Evolutionary conservation across 2,329 filamentous ascomycete species (phyloP), one percentile per base, ranked within the genome.

Genomic region (Hypomyces rosellus): DNA sequence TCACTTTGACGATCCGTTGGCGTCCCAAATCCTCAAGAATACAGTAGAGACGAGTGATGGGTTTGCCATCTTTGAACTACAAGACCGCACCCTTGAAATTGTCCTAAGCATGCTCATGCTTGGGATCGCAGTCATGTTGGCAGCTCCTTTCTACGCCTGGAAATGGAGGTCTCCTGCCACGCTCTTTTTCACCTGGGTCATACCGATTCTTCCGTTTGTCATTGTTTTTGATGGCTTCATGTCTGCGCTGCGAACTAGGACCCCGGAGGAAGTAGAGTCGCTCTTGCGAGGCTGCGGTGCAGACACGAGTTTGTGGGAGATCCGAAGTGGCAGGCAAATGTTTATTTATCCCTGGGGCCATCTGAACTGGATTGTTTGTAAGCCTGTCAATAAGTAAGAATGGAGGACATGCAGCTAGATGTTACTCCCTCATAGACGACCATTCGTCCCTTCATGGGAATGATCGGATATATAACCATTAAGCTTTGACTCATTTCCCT

Each of bases 51-150:
- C 79, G 0, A 77, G 80, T 47, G 77, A 86, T 54, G 85, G 80
- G 0, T 84, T 89, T 58, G 84, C 77, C 8, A 86, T 90, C 53
- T 82, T 89, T 54, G 86, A 89, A 67, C 74, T 89, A n/a, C 85
- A 89, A 64, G 82, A 85, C 57, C 79, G 86, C 33, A 74, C 73
- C 14, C 55, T 82, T 1, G 64, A 72, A 2, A 77, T 80, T 34
- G 64, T 85, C 38, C 53, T 84, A 77, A 3, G 71, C 25, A 30
- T 78, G 40, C 66, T 76, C 34, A 57, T 77, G 11, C 72, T 84
- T 51, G 77, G 78, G 6, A 55, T 80, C 38, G 73, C 75, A 42
- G 73, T 77, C 54, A 55, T 83, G 14, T 55, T 76, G 20, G 61
- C 74, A 25, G 76, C 78, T 1, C 80, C 80, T 0, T 69, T 76